Conservation (phyloP, 129 eudicot genomes). For the Flaveria trinervia region DNA sequence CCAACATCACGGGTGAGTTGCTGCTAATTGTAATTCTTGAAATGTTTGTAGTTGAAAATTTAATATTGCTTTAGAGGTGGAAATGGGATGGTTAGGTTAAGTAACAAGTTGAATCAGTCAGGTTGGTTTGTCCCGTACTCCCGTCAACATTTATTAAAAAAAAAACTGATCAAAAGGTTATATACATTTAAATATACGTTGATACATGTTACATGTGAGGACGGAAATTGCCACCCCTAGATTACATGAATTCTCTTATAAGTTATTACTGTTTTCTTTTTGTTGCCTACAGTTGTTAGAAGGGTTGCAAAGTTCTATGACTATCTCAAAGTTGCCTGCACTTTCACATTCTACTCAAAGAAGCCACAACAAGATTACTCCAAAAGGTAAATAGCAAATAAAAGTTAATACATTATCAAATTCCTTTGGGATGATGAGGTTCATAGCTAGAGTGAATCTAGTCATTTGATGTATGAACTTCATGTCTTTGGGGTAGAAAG, state of each 20-base stretch:
- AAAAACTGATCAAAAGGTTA: not conserved
- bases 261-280: not conserved
- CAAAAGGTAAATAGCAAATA: conserved; percentile 43
- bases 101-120: not conserved
- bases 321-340: conserved; percentile 60
- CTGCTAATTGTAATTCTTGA: not conserved
- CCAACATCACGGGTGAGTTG: conserved; percentile 84
- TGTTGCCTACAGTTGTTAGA: conserved; percentile 61
- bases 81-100: not conserved
- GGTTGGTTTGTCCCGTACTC: not conserved
- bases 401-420: not conserved
- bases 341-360: conserved; percentile 57
- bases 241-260: not conserved
- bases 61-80: not conserved
- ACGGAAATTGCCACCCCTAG: not conserved
- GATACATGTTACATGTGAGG: not conserved
- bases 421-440: not conserved
- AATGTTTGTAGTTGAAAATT: not conserved
- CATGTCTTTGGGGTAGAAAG: not conserved
- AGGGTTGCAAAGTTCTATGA: conserved; percentile 86
- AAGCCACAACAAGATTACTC: conserved; percentile 46
- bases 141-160: not conserved
- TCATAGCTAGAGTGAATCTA: not conserved
- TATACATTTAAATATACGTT: not conserved
- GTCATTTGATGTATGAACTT: not conserved